Evolutionary conservation across 2,329 filamentous ascomycete genomes (phyloP), one percentile per base, ranked within the genome.

Genomic region (Paecilomyces fulvus): DNA sequence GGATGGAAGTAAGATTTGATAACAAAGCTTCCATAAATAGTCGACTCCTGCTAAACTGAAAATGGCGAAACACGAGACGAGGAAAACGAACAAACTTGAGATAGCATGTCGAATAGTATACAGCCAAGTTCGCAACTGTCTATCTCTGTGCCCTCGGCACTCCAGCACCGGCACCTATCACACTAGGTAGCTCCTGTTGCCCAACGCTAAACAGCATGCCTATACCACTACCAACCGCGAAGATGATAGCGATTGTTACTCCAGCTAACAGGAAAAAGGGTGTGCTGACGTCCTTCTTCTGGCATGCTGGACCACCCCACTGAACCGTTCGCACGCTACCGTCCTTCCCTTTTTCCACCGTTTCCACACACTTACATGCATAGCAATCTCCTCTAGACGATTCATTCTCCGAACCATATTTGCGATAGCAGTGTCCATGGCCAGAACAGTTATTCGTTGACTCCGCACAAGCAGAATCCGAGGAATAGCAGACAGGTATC

Each of bases 91-190:
- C 8, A 43, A 43, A 20, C 37, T 20, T 17, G 37, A 43, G 14
- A 12, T 17, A 17, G 37, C 6, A 43, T 43, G 17, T 20, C 25
- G 50, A 48, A 49, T 28, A 30, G 30, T 17, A 54, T n/a, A 48
- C 17, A n/a, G 21, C 6, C 28, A 54, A 46, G 10, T n/a, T 28
- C 10, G 25, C 37, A 30, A 20, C 48, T 11, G n/a, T 58, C 68
- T 58, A 75, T 60, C 72, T 79, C 64, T 78, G 76, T 56, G 67
- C 63, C 53, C 70, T 90, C 31, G 85, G 80, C 57, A 85, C 83
- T 61, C 87, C 89, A 37, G 99, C 92, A 61, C 94, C 94, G 51
- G 94, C 94, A n/a, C 91, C 90, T 72, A 99, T 92, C 8, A 99
- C 92, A 64, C 91, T 91, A 0, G 94, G 94, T 61, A 97, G 79